Evolutionary conservation across 2,329 filamentous ascomycete species (phyloP).

Genomic region (Phaeosphaeriaceae sp.): DNA sequence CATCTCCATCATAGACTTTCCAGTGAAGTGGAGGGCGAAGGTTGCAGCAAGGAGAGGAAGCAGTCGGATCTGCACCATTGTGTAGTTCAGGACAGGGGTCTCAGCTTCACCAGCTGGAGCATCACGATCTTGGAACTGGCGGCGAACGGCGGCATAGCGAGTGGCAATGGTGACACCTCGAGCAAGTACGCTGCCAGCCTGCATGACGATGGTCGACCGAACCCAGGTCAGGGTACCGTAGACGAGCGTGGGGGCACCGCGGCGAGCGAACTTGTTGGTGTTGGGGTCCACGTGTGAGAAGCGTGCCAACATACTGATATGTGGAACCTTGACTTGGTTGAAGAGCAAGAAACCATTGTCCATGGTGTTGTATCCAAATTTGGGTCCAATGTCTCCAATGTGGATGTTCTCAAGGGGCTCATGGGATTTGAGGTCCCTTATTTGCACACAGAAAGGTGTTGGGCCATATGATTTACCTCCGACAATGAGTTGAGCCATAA

Average conservation of each 20-base stretch:
- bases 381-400: constrained; percentile 81
- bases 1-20: constrained; percentile 75
- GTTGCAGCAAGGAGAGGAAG: constrained; percentile 75
- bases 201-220: constrained; percentile 74
- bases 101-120: constrained; percentile 67
- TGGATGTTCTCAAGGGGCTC: constrained; percentile 62
- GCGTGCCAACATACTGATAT: constrained; percentile 74
- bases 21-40: constrained; percentile 81
- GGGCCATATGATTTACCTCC: constrained; percentile 73
- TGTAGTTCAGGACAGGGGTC: constrained; percentile 80
- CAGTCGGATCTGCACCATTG: constrained; percentile 78
- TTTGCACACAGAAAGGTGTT: constrained; percentile 79
- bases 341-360: constrained; percentile 82
- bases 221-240: constrained; percentile 82
- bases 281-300: constrained; percentile 73
- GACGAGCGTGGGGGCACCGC: constrained; percentile 70
- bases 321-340: constrained; percentile 77
- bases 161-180: constrained; percentile 80
- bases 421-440: constrained; percentile 62
- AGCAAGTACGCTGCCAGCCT: constrained; percentile 74
- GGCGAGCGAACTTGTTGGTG: constrained; percentile 72
- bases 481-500: constrained; percentile 79
- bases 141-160: constrained; percentile 74
- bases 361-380: constrained; percentile 82
- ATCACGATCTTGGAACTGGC: constrained; percentile 81